Evolutionary conservation across 163 green algal species (phyloP), one percentile per base, ranked within the genome.

Genomic region (Scenedesmus sp.): DNA sequence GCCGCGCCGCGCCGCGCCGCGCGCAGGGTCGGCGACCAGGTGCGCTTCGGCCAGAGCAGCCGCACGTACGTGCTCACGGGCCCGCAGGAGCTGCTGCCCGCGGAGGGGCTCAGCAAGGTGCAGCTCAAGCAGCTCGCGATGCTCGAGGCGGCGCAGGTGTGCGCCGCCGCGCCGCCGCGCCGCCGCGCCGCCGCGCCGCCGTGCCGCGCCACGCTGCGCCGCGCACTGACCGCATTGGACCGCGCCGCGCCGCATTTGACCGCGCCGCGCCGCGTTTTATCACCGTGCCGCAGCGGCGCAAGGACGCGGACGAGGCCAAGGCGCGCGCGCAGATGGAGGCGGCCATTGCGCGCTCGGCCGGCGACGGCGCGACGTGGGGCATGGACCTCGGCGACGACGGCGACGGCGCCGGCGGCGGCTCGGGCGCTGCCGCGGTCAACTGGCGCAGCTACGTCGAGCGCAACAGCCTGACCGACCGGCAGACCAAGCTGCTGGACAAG

Each of bases 11-110:
- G n/a, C n/a, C 56, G 3, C 5, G n/a, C 13, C 33, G 17, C 4
- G 44, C 9, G 70, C 78, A 90, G 85, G 69, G 93, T 97, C 60
- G 93, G 95, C 17, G 91, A 97, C 86, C 89, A 94, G 28, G 69
- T 98, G 13, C 87, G 84, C 14, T 96, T 98, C 82, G 95, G 94
- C 36, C 78, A 89, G 70, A 95, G 89, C 88, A 93, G 67, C 51
- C 90, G 95, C 11, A 57, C 95, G 36, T 97, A 94, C 74, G 50
- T 98, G 15, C 66, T 98, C 53, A 66, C 83, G 0, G 95, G 94
- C 5, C 92, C 95, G 1, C 51, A 75, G 10, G 93, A 97, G 60
- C 87, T 97, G 50, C 94, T 96, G 88, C 93, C 92, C 1, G 88
- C 92, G 45, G 93, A 97, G 81, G 92, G 89, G 0, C 89, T 93